Percentiles rank a stretch among this genome's conserved stretches.
phyloP scores from a whole-genome alignment of 805 yeast genomes.

The Candida dajiaensis region DNA sequence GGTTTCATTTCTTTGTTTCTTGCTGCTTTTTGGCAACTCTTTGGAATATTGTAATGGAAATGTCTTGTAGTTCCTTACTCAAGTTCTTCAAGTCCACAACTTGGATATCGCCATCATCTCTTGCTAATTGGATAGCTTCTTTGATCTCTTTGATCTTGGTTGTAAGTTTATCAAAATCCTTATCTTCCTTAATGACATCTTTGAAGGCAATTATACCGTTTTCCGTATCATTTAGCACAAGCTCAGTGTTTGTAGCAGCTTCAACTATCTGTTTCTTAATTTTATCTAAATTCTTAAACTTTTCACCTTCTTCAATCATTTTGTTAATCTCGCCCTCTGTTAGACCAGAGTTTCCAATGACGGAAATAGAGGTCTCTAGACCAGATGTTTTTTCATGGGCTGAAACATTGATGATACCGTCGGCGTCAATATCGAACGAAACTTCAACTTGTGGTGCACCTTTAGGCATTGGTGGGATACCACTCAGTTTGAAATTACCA shows the following conservation, averaged over 20 bases:
- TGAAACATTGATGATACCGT: slow-evolving; percentile 75
- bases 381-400: slow-evolving; percentile 78
- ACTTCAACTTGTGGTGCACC: slow-evolving; percentile 78
- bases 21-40: slow-evolving; percentile 20
- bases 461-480: slow-evolving; percentile 71
- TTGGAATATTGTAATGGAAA: slow-evolving; percentile 72
- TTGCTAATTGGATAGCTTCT: slow-evolving; percentile 61
- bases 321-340: slow-evolving; percentile 61
- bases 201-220: slow-evolving; percentile 71
- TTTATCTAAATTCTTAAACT: slow-evolving; percentile 54
- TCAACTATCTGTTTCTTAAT: slow-evolving; percentile 56
- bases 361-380: slow-evolving; percentile 68
- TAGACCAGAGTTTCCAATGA: slow-evolving; percentile 63
- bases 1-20: slow-evolving; percentile 1
- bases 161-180: slow-evolving; percentile 40
- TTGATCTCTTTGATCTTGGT: slow-evolving; percentile 47
- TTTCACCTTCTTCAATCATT: slow-evolving; percentile 62
- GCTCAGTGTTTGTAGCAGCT: slow-evolving; percentile 72
- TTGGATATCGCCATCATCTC: slow-evolving; percentile 52
- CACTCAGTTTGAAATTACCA: slow-evolving; percentile 66
- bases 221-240: slow-evolving; percentile 82
- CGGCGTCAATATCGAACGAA: slow-evolving; percentile 75
- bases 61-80: slow-evolving; percentile 70
- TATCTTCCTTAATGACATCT: slow-evolving; percentile 41
- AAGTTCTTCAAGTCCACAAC: slow-evolving; percentile 59